Evolutionary conservation across 73 alveolate genomes (phyloP).

Genomic region (Loxodes magnus): DNA sequence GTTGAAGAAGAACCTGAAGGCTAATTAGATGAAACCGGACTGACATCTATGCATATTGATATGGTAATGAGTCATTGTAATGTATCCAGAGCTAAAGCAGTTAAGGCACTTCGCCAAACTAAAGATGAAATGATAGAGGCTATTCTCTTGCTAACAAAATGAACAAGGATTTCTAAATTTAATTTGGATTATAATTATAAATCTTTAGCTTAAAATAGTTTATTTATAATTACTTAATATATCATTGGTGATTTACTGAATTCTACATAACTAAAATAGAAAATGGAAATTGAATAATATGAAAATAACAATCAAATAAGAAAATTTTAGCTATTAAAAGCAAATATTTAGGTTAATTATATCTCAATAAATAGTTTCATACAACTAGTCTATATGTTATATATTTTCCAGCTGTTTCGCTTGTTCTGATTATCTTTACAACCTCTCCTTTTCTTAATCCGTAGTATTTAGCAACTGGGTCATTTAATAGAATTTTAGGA

Average conservation of each 20-base stretch:
- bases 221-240: too few relatives aligned
- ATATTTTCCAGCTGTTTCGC: conserved; percentile 97
- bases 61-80: conserved; percentile 88
- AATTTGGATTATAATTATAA: too few relatives aligned
- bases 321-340: too few relatives aligned
- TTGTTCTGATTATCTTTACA: conserved; percentile 82
- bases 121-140: conserved; percentile 92
- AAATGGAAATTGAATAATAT: too few relatives aligned
- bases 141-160: too few relatives aligned
- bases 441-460: conserved; percentile 84
- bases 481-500: conserved; percentile 82
- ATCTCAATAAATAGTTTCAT: too few relatives aligned
- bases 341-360: too few relatives aligned
- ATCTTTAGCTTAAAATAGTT: too few relatives aligned
- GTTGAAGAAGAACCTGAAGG: conserved; percentile 79
- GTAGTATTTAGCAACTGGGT: conserved; percentile 84
- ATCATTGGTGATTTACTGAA: too few relatives aligned
- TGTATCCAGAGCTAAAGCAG: conserved; percentile 80
- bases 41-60: conserved; percentile 80
- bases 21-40: conserved; percentile 78
- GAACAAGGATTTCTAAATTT: too few relatives aligned
- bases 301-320: too few relatives aligned
- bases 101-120: conserved; percentile 84
- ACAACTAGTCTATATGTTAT: conserved; percentile 90
- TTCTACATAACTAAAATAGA: too few relatives aligned